Evolutionary conservation across 73 alveolate genomes (phyloP), one percentile per base, ranked within the genome.

Genomic region (Paramecium sexaurelia): DNA sequence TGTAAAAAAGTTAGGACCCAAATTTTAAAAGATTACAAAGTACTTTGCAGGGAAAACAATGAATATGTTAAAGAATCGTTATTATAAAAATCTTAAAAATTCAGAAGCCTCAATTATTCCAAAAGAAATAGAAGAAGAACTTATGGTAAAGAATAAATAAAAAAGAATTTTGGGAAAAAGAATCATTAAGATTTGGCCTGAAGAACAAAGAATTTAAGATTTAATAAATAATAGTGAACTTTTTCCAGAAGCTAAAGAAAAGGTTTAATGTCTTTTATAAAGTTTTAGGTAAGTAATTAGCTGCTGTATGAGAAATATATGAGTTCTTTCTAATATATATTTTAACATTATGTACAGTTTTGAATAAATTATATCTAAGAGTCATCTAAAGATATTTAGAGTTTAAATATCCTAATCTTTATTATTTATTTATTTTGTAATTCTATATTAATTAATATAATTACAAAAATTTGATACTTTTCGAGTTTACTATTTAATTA

Each of bases 1-100:
- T 47, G 67, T 47, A 5, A 47, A 47, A 47, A 47, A 47, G n/a
- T 61, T 61, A 22, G 83, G 83, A 37, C 83, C 83, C 83, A 22
- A 61, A 61, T 61, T 61, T 26, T 11, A 61, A 61, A 61, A 61
- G 83, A 61, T 61, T 22, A 22, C 83, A 3, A 22, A 22, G 83
- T 61, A 61, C 41, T 61, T 61, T 61, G 41, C 83, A 5, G 83
- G 41, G n/a, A 61, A 61, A 61, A 26, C 45, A 15, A 5, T 61
- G 83, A 61, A 19, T 11, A 19, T 22, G 36, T 13, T 61, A 15
- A 61, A 61, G 83, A 61, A 61, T 22, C 32, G 83, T 15, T 61
- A 61, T 26, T 61, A 61, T 26, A 61, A 61, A 61, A 61, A 22
- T 61, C 39, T 61, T 2, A 47, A 47, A 17, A 17, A 47, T 7